These are phyloP conservation scores for Dictyostelium firmibasis DNA, from an alignment of 78 protist species.

Conservation along the genomic window DNA sequence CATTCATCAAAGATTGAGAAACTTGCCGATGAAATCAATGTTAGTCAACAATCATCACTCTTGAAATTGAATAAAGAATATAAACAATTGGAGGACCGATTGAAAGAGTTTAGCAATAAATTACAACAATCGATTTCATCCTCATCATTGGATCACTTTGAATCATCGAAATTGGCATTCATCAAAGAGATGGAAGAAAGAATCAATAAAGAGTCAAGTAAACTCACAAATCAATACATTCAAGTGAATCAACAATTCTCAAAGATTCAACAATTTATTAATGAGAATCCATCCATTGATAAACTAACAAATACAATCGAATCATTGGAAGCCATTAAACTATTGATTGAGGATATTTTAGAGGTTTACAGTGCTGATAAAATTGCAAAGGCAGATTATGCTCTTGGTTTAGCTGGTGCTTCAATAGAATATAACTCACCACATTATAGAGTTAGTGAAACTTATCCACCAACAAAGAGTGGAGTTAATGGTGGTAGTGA, in stretches of 20 bases:
- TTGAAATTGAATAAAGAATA: background rate
- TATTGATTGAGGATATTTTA: background rate
- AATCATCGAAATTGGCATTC: background rate
- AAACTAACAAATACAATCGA: background rate
- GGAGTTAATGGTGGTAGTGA: background rate
- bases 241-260: background rate
- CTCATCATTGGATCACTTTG: background rate
- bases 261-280: conserved; percentile 6
- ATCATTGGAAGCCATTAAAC: background rate
- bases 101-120: background rate
- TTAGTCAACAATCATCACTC: background rate
- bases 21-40: background rate
- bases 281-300: background rate
- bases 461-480: background rate
- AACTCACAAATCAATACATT: background rate
- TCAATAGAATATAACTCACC: background rate
- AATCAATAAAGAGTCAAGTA: background rate
- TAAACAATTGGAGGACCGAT: background rate
- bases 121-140: background rate
- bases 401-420: conserved; percentile 16
- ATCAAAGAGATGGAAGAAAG: background rate
- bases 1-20: background rate
- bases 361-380: conserved; percentile 45
- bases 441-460: conserved; percentile 7
- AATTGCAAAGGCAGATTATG: conserved; percentile 42